These are phyloP conservation scores for Leccinum arenicola DNA, from an alignment of 768 basidiomycete genomes.

Conservation along the genomic window DNA sequence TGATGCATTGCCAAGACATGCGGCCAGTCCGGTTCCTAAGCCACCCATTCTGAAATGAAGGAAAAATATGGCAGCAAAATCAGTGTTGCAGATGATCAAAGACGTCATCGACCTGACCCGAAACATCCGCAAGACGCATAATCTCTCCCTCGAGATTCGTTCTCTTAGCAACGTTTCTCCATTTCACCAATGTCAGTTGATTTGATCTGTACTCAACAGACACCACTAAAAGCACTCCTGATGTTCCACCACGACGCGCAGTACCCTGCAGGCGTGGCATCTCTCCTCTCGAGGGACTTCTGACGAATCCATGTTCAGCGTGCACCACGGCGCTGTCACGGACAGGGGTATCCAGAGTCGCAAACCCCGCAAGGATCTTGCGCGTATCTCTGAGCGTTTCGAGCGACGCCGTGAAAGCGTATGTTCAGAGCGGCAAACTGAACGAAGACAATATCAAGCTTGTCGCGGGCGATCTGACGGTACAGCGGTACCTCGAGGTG, in stretches of 20 bases:
- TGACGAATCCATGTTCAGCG: constrained; percentile 81
- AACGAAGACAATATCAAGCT: background rate
- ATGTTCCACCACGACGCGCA: constrained; percentile 89
- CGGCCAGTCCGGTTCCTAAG: too few species aligned
- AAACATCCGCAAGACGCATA: constrained; percentile 41
- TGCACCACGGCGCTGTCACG: constrained; percentile 86
- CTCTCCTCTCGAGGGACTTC: constrained; percentile 88
- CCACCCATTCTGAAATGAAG: too few species aligned
- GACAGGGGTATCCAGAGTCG: constrained; percentile 93
- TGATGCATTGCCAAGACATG: background rate
- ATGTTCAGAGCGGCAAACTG: constrained; percentile 43
- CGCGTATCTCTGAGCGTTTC: constrained; percentile 77
- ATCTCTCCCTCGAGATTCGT: constrained; percentile 70
- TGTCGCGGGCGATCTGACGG: constrained; percentile 30
- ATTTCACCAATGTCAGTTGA: constrained; percentile 7
- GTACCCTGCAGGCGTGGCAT: constrained; percentile 82
- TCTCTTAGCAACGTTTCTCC: background rate
- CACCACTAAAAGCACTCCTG: constrained; percentile 86
- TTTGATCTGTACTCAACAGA: constrained; percentile 43
- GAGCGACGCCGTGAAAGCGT: constrained; percentile 79
- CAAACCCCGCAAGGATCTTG: constrained; percentile 89
- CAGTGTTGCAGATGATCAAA: constrained; percentile 35
- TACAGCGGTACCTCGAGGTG: constrained; percentile 89
- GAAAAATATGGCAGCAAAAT: too few species aligned
- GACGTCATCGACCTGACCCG: constrained; percentile 88